Base-by-base conservation (phyloP, 352 stramenopile genomes). In the Blastocystis sp. region DNA sequence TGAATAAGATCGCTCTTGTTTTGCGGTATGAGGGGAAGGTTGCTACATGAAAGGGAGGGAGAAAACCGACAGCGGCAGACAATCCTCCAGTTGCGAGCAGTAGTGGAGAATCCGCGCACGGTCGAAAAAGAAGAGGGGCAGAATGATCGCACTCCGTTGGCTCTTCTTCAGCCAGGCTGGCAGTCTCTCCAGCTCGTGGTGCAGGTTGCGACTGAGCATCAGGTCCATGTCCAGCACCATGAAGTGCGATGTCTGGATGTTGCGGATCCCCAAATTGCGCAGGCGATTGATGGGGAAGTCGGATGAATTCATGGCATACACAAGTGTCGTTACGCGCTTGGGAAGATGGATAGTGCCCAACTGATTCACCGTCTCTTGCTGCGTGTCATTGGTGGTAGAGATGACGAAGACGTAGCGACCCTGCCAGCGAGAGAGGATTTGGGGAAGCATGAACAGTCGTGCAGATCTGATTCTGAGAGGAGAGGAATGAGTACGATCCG, bases 211-310 rank as follows among this genome's bases (percentile, higher is more conserved):
- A 27, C 34, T 46, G 14, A 49, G 69, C 42, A 46, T 34, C 16
- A 79, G 48, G 32, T 79, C 69, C 24, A 79, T 65, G 40, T 79
- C 69, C 32, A 65, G 34, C 1, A 79, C 11, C 36, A 61, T 34
- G 38, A 48, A 79, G 29, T 79, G 69, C 21, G 48, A 32, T 1
- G 69, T 79, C 7, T 27, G 27, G 32, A 46, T 61, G 40, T 79
- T 46, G 0, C 14, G 24, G 40, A 79, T 79, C 16, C 34, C 69
- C 1, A 65, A 11, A 65, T 79, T 79, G 18, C 69, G 21, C 32
- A 79, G 53, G 18, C 21, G 32, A 21, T 79, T 79, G 29, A 79
- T 79, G 53, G 69, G 69, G 24, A 76, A 87, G 4, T n/a, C 32
- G 29, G 57, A 67, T n/a, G 29, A 48, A 48, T 11, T 8, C 3